Evolutionary conservation across 2,329 filamentous ascomycete genomes (phyloP).

Genomic region (Curvularia lunata): DNA sequence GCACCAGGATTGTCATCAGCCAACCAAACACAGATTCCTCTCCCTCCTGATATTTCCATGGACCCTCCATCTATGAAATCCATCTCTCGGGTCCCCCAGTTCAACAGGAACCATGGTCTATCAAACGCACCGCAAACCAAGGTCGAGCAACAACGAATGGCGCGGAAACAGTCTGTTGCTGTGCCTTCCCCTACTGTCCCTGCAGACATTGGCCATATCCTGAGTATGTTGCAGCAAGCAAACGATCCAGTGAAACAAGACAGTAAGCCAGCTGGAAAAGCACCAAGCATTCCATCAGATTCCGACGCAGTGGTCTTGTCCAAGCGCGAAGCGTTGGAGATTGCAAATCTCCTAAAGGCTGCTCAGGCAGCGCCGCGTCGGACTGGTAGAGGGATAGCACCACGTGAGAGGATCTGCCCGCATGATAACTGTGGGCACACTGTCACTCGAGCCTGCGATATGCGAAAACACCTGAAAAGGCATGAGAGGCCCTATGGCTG

Average conservation of each 20-base stretch:
- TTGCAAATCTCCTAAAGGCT: conserved; percentile 33
- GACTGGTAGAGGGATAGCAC: conserved; percentile 17
- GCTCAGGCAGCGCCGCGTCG: conserved; percentile 19
- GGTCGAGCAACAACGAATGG: conserved; percentile 37
- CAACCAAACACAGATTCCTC: background rate
- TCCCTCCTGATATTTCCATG: background rate
- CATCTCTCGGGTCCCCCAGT: background rate
- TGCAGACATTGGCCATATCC: conserved; percentile 33
- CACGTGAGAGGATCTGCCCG: conserved; percentile 26
- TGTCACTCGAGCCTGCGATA: conserved; percentile 49
- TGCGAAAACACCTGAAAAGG: conserved; percentile 78
- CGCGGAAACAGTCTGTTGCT: conserved; percentile 32
- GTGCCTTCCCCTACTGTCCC: conserved; percentile 21
- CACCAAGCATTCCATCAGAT: background rate
- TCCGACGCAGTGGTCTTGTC: conserved; percentile 21
- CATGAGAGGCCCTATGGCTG: conserved; percentile 84
- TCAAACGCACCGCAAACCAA: conserved; percentile 37
- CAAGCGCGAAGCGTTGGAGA: conserved; percentile 29
- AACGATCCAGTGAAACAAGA: conserved; percentile 6
- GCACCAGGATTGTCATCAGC: background rate
- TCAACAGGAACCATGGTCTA: background rate
- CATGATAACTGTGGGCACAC: conserved; percentile 24
- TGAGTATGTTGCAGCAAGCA: conserved; percentile 23
- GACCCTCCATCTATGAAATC: background rate
- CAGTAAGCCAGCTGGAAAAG: background rate